Percentiles rank a stretch among this genome's conserved stretches.
phyloP scores from a whole-genome alignment of 495 filamentous ascomycete species.

The Bacidia rubella region DNA sequence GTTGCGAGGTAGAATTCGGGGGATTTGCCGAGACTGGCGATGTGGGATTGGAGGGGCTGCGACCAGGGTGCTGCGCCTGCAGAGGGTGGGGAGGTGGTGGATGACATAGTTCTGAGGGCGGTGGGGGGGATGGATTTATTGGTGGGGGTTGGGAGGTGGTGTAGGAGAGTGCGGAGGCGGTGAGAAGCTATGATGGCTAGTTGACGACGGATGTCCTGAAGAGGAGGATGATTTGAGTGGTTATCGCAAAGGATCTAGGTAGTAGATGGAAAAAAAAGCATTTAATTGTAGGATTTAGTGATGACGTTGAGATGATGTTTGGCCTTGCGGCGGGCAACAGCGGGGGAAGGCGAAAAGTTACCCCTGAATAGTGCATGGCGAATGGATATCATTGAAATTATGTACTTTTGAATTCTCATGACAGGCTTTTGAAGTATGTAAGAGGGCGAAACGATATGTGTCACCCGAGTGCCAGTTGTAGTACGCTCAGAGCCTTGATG shows the following conservation, averaged over 20 bases:
- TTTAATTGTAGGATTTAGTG: no score
- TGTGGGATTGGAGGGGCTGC: constrained; percentile 12
- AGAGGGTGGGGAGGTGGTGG: neutral
- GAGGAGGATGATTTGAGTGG: no score
- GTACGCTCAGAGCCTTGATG: no score
- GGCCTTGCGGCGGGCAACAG: neutral
- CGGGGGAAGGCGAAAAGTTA: neutral
- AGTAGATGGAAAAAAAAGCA: no score
- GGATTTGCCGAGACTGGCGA: constrained; percentile 4
- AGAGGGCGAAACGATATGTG: no score
- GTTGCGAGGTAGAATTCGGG: constrained; percentile 10
- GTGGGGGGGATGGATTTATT: neutral
- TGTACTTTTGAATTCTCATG: no score
- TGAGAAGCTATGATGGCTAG: constrained; percentile 2
- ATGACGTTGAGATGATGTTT: neutral
- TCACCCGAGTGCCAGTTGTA: no score
- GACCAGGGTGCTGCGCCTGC: neutral
- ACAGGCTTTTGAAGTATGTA: no score
- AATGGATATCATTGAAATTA: no score
- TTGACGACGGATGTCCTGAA: neutral
- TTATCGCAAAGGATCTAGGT: no score
- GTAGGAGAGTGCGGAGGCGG: constrained; percentile 3
- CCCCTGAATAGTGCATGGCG: no score
- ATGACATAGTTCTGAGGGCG: neutral
- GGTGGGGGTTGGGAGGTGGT: neutral